phyloP scores from a whole-genome alignment of 805 yeast species.

The Lipomyces kockii region DNA sequence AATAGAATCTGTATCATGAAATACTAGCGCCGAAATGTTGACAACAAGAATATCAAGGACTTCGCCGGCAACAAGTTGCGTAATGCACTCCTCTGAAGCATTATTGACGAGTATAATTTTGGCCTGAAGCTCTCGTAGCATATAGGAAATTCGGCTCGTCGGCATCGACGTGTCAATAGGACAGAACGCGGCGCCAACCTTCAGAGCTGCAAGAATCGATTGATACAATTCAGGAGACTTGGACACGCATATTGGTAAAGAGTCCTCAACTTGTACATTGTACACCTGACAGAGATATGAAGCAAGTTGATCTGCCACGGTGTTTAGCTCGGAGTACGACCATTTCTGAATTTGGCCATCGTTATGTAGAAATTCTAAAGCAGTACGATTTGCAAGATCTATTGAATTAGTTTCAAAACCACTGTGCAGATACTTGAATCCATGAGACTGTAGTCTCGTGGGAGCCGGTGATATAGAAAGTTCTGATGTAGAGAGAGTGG shows the following conservation, averaged over 20 bases:
- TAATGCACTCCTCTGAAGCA: not conserved
- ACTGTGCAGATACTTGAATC: constrained; percentile 19
- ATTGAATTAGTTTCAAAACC: constrained; percentile 17
- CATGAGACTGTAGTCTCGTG: not conserved
- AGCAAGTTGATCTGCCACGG: constrained; percentile 21
- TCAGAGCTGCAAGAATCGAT: constrained; percentile 25
- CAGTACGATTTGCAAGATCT: constrained; percentile 14
- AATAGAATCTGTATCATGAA: not conserved
- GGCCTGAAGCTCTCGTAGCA: constrained; percentile 29
- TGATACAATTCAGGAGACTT: constrained; percentile 31
- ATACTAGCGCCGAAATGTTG: constrained; percentile 13
- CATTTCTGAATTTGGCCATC: not conserved
- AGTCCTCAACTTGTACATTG: constrained; percentile 19
- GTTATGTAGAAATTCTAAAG: constrained; percentile 28
- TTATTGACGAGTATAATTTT: constrained; percentile 19
- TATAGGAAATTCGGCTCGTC: constrained; percentile 18
- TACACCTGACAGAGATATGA: not conserved
- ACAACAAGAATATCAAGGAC: not conserved
- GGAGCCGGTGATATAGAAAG: constrained; percentile 11
- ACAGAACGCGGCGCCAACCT: constrained; percentile 35
- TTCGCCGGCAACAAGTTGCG: not conserved
- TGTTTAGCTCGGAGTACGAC: constrained; percentile 21
- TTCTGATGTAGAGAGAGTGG: not conserved
- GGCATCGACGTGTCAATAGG: constrained; percentile 35
- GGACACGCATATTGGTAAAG: constrained; percentile 26